These are phyloP conservation scores for Talaromyces sp. DNA, from an alignment of 2,329 filamentous ascomycete genomes.

Conservation along the genomic window DNA sequence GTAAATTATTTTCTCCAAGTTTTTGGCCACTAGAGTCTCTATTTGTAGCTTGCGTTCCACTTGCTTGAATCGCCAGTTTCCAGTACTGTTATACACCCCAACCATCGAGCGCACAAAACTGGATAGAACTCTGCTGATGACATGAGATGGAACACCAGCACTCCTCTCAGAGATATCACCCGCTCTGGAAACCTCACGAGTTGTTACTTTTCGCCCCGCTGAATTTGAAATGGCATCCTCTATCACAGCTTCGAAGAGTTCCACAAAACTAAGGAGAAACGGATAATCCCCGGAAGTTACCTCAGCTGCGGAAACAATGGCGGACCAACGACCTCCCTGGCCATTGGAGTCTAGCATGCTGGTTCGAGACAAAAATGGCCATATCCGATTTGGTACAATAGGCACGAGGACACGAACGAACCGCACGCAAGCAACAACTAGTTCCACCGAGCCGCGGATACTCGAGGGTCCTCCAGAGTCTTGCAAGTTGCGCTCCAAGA, in stretches of 20 bases:
- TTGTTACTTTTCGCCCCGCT: conserved; percentile 39
- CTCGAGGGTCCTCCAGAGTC: conserved; percentile 53
- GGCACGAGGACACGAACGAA: conserved; percentile 71
- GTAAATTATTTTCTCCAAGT: conserved; percentile 66
- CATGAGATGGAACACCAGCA: conserved; percentile 71
- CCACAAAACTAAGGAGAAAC: conserved; percentile 68
- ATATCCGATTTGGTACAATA: conserved; percentile 74
- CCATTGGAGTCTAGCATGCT: conserved; percentile 72
- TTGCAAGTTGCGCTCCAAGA: conserved; percentile 65
- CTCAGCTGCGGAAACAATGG: conserved; percentile 77
- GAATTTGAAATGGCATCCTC: conserved; percentile 63
- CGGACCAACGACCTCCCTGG: conserved; percentile 68
- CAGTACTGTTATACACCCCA: conserved; percentile 79
- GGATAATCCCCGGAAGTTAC: conserved; percentile 70
- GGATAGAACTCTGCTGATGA: conserved; percentile 65
- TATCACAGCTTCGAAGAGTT: conserved; percentile 69
- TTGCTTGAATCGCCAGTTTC: conserved; percentile 75
- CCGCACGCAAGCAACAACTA: conserved; percentile 70
- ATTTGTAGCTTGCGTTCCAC: conserved; percentile 65
- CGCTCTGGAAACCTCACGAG: conserved; percentile 25
- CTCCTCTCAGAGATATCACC: conserved; percentile 45
- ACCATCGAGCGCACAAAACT: conserved; percentile 71
- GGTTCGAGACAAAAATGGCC: conserved; percentile 82
- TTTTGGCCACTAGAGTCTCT: conserved; percentile 60
- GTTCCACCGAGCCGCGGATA: conserved; percentile 57